Percentiles rank a stretch among this genome's conserved stretches.
Evolutionary conservation across 495 filamentous ascomycete genomes (phyloP).

Genomic region (Staphylotrichum longicolle): DNA sequence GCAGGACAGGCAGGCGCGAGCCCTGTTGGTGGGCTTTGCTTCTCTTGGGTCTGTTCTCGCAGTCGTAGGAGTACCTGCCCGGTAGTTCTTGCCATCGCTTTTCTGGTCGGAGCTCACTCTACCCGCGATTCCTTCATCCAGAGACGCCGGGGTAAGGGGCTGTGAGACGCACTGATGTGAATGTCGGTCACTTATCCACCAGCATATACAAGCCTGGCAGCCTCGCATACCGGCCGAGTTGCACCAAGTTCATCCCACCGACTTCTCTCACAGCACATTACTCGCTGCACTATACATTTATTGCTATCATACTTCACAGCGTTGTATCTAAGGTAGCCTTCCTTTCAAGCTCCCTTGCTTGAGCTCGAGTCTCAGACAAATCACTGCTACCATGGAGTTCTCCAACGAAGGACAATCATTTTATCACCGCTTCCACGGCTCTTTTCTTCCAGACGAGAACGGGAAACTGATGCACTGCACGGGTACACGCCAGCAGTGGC

Average conservation of each 20-base stretch:
- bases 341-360: no score
- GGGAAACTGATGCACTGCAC: conserved; percentile 11
- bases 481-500: conserved; percentile 13
- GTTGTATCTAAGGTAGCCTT: no score
- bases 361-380: no score
- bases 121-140: conserved; percentile 5
- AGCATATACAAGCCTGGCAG: no score
- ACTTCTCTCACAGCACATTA: no score
- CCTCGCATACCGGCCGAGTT: no score
- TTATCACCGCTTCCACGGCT: conserved; percentile 18
- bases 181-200: no score
- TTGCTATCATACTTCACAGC: no score
- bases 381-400: conserved; percentile 17
- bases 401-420: conserved; percentile 22
- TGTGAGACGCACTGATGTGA: neutral
- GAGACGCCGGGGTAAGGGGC: neutral
- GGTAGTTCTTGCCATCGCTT: neutral
- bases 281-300: no score
- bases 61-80: neutral
- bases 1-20: no score
- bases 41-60: neutral
- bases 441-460: neutral
- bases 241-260: no score
- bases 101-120: neutral
- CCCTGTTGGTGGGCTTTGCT: neutral